These are phyloP conservation scores for Pythium phragmitis DNA, from an alignment of 352 stramenopile species.

Conservation along the genomic window DNA sequence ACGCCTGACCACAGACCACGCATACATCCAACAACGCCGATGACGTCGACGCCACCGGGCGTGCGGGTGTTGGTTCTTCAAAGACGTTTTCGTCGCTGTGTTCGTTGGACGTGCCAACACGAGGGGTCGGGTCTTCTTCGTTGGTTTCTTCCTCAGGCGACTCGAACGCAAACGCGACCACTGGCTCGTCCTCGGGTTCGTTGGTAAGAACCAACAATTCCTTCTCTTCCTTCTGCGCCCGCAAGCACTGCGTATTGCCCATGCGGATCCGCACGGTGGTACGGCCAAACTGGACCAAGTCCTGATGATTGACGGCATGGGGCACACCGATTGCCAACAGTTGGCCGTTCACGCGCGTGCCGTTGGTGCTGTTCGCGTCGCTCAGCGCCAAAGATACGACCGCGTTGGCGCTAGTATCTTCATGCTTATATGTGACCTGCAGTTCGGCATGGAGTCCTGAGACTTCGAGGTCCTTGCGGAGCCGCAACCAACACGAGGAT, in stretches of 20 bases:
- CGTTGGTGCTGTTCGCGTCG: conserved; percentile 62
- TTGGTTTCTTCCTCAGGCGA: not conserved
- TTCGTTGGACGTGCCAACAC: not conserved
- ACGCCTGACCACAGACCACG: conserved; percentile 35
- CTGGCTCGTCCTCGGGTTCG: conserved; percentile 2
- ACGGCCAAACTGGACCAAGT: conserved; percentile 44
- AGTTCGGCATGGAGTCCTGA: conserved; percentile 57
- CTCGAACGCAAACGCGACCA: not conserved
- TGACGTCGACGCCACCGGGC: not conserved
- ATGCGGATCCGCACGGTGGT: conserved; percentile 18
- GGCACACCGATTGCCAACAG: conserved; percentile 21
- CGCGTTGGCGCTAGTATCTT: not conserved
- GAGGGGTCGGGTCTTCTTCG: not conserved
- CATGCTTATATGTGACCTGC: conserved; percentile 14
- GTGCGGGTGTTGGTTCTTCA: conserved; percentile 4
- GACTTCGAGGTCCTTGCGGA: conserved; percentile 56
- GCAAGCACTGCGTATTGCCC: conserved; percentile 9
- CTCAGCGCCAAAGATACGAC: conserved; percentile 9
- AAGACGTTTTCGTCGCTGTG: conserved; percentile 18
- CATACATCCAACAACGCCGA: conserved; percentile 32
- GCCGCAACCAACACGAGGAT: conserved; percentile 47
- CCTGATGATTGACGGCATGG: conserved; percentile 36
- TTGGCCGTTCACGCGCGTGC: conserved; percentile 50
- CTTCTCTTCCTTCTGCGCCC: conserved; percentile 2
- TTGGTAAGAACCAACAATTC: not conserved